phyloP scores from a whole-genome alignment of 495 filamentous ascomycete genomes.

The Emericellopsis terricola region DNA sequence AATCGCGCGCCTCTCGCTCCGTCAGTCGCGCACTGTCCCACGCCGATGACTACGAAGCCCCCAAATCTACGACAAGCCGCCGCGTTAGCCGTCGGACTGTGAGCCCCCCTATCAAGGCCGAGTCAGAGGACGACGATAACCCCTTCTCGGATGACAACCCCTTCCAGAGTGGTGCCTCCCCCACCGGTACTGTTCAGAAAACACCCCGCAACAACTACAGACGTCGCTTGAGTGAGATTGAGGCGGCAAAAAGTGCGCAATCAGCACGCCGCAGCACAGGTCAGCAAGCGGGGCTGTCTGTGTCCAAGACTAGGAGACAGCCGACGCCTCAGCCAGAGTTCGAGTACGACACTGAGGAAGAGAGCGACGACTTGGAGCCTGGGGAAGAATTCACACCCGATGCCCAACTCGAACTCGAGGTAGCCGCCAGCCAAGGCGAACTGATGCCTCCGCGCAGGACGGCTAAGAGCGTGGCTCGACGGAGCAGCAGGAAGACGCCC shows the following conservation, averaged over 20 bases:
- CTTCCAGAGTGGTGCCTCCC: constrained; percentile 65
- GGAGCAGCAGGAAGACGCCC: constrained; percentile 23
- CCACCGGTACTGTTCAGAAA: constrained; percentile 15
- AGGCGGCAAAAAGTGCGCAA: constrained; percentile 10
- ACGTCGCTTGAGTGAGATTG: constrained; percentile 12
- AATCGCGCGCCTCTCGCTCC: constrained; percentile 29
- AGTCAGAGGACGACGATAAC: constrained; percentile 29
- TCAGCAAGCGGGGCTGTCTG: constrained; percentile 4
- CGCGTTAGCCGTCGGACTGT: constrained; percentile 11
- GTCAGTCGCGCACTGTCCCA: constrained; percentile 28
- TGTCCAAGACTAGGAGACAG: not conserved
- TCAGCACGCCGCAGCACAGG: constrained; percentile 18
- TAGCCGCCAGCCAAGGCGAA: constrained; percentile 23
- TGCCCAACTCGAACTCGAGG: constrained; percentile 62
- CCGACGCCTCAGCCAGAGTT: constrained; percentile 1
- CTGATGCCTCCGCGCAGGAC: constrained; percentile 10
- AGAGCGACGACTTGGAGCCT: constrained; percentile 18
- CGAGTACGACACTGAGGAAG: too few relatives aligned
- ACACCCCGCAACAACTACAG: constrained; percentile 23
- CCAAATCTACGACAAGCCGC: constrained; percentile 9
- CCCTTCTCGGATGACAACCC: constrained; percentile 82
- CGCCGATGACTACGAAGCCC: constrained; percentile 24
- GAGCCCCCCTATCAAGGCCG: constrained; percentile 26
- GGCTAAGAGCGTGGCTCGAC: constrained; percentile 7
- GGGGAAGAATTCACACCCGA: constrained; percentile 93